phyloP scores from a whole-genome alignment of 1,284 basidiomycete genomes.

The Ganoderma resinaceum region DNA sequence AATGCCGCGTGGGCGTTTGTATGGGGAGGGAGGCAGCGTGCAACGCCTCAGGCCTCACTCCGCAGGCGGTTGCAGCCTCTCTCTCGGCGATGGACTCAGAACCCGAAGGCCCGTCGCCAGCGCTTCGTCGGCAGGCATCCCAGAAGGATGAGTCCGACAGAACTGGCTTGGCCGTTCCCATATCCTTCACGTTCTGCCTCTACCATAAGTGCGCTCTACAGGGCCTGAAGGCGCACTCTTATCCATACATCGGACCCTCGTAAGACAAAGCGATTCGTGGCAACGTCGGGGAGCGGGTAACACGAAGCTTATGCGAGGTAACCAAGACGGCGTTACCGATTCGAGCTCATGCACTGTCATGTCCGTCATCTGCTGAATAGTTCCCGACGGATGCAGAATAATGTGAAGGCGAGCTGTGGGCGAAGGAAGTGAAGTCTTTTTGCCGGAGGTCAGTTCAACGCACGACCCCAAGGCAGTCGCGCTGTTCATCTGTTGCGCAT shows the following conservation, averaged over 20 bases:
- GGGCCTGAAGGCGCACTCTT: neutral
- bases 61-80: conserved; percentile 24
- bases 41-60: conserved; percentile 19
- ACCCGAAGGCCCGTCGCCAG: neutral
- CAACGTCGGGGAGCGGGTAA: conserved; percentile 1
- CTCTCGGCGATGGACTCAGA: neutral
- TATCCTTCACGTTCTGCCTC: neutral
- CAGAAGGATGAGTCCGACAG: neutral
- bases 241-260: neutral
- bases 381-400: neutral
- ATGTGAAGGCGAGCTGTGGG: neutral
- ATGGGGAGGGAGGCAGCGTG: conserved; percentile 25
- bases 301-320: conserved; percentile 3
- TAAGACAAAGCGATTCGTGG: neutral
- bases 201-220: neutral
- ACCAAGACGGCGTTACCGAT: neutral
- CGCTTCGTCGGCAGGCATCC: neutral
- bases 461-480: neutral
- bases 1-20: conserved; percentile 25
- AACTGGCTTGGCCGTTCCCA: neutral
- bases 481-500: neutral
- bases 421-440: neutral
- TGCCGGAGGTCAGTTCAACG: neutral
- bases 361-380: neutral
- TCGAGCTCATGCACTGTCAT: neutral